phyloP scores from a whole-genome alignment of 1,284 basidiomycete species.

The Mixia osmundae region DNA sequence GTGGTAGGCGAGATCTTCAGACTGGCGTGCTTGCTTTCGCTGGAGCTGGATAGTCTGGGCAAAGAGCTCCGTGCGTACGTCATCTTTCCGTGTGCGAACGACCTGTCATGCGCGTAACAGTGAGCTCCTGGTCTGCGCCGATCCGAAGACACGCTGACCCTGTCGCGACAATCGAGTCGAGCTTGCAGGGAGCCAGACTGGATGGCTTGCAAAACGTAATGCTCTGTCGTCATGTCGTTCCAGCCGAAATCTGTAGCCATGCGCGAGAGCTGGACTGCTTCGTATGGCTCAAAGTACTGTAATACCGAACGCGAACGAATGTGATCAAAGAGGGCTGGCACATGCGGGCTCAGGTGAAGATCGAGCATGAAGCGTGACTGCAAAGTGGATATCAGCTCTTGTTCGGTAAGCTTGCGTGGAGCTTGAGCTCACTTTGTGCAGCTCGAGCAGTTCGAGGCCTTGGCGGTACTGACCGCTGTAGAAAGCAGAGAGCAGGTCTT shows the following conservation, averaged over 20 bases:
- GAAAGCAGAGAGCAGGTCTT: constrained; percentile 59
- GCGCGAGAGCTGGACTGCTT: constrained; percentile 47
- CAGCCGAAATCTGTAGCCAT: constrained; percentile 67
- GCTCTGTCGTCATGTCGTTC: constrained; percentile 40
- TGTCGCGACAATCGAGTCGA: constrained; percentile 53
- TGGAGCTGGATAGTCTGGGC: no score
- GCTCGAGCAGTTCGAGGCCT: constrained; percentile 44
- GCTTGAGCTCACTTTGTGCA: no score
- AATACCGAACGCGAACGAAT: constrained; percentile 49
- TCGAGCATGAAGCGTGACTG: constrained; percentile 51
- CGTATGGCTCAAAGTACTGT: constrained; percentile 65
- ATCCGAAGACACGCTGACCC: constrained; percentile 26
- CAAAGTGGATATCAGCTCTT: no score
- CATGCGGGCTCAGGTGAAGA: constrained; percentile 41
- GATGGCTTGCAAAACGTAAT: constrained; percentile 45
- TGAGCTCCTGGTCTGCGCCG: background rate
- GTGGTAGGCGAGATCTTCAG: no score
- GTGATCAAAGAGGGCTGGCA: constrained; percentile 33
- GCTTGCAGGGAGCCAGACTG: constrained; percentile 47
- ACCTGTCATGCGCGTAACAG: no score
- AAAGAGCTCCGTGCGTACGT: no score
- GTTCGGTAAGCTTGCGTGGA: no score
- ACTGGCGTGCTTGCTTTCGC: no score
- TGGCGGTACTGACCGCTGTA: constrained; percentile 56
- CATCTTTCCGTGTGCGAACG: no score